Conservation (phyloP, 1,139 yeast genomes). For the Nakaseomyces delphensis region DNA sequence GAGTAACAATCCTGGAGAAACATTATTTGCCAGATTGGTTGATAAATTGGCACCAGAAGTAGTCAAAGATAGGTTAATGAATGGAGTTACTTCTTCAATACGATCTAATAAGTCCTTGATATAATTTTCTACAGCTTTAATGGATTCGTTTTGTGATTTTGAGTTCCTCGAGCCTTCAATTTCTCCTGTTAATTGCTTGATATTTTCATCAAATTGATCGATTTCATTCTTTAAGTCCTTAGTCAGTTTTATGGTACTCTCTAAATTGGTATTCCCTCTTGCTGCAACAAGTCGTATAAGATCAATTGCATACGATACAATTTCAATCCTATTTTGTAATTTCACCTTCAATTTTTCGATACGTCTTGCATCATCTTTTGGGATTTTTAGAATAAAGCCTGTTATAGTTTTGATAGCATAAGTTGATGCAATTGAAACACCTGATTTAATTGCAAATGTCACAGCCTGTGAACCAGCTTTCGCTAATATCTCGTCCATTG, state of each 20-base stretch:
- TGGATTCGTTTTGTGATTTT: slow-evolving; percentile 36
- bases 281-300: slow-evolving; percentile 61
- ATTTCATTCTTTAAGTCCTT: slow-evolving; percentile 51
- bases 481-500: slow-evolving; percentile 40
- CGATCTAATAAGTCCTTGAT: slow-evolving; percentile 42
- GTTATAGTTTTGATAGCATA: slow-evolving; percentile 63
- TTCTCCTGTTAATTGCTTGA: slow-evolving; percentile 32
- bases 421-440: slow-evolving; percentile 66
- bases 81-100: slow-evolving; percentile 64
- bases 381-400: slow-evolving; percentile 51
- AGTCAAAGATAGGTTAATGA: slow-evolving; percentile 56
- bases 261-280: slow-evolving; percentile 59
- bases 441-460: slow-evolving; percentile 70
- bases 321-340: slow-evolving; percentile 52
- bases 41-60: slow-evolving; percentile 62
- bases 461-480: slow-evolving; percentile 75
- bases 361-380: slow-evolving; percentile 45
- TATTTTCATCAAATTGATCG: slow-evolving; percentile 46
- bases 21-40: slow-evolving; percentile 42
- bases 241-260: slow-evolving; percentile 49
- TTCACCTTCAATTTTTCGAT: slow-evolving; percentile 40
- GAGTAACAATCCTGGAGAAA: slow-evolving; percentile 58
- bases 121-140: slow-evolving; percentile 42
- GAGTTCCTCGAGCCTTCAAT: slow-evolving; percentile 21
- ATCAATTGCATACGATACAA: slow-evolving; percentile 63